Conservation (phyloP, 2,329 filamentous ascomycete genomes). For the Diplodia seriata region DNA sequence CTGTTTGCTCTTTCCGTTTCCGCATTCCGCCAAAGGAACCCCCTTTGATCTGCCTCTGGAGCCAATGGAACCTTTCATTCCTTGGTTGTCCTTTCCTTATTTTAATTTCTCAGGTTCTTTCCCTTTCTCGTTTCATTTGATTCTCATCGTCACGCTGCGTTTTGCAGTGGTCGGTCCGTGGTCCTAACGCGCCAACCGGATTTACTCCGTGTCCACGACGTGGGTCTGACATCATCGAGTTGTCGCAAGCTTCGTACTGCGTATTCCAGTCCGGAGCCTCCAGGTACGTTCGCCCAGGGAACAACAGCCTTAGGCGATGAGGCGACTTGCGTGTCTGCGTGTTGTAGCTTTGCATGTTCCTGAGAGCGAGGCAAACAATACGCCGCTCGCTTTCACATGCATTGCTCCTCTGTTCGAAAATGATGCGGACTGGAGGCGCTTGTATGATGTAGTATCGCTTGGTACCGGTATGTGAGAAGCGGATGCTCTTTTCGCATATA, state of each 20-base stretch:
- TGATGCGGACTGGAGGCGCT: conserved; percentile 20
- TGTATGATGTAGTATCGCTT: not conserved
- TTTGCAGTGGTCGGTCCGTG: conserved; percentile 5
- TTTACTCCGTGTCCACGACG: conserved; percentile 12
- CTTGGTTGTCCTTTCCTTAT: not conserved
- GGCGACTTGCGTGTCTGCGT: not conserved
- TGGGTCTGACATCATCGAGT: conserved; percentile 20
- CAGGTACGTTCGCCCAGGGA: not conserved
- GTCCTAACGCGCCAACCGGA: not conserved
- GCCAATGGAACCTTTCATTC: not conserved
- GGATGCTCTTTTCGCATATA: not conserved
- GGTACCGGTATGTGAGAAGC: not conserved
- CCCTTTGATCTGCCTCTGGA: not conserved
- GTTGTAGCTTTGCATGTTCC: not conserved
- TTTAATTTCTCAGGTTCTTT: not conserved
- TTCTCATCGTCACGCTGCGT: not conserved
- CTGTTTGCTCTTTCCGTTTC: not conserved
- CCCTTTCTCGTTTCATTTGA: not conserved
- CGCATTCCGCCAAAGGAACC: not conserved
- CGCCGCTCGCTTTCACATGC: not conserved
- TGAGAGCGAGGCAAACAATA: not conserved
- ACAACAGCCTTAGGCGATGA: not conserved
- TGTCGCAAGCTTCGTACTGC: conserved; percentile 8
- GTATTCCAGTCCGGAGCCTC: not conserved
- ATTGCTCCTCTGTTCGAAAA: conserved; percentile 21